phyloP scores from a whole-genome alignment of 768 basidiomycete species.

The Lentinula lateritia region DNA sequence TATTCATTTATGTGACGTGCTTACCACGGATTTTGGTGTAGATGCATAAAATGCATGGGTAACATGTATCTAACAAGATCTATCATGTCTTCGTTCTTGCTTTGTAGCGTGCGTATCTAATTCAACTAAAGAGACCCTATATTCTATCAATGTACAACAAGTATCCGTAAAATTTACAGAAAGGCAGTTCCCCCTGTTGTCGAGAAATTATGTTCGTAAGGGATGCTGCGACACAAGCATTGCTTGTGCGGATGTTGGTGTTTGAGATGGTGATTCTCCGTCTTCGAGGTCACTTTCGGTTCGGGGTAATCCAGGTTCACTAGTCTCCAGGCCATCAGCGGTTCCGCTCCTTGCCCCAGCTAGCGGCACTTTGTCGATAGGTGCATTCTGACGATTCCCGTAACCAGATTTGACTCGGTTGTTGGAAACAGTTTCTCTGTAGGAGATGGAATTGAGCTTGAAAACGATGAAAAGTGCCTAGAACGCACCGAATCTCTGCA shows the following conservation, averaged over 20 bases:
- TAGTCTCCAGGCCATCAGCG: constrained; percentile 60
- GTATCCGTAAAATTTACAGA: not conserved
- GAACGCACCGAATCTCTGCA: constrained; percentile 69
- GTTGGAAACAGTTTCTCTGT: constrained; percentile 77
- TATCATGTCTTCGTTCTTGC: no score
- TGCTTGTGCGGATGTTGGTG: constrained; percentile 1
- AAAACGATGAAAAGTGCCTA: constrained; percentile 6
- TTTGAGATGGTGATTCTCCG: constrained; percentile 26
- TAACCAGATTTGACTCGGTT: constrained; percentile 82
- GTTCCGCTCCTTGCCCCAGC: constrained; percentile 65
- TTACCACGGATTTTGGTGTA: not conserved
- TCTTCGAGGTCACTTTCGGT: constrained; percentile 38
- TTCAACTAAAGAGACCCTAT: not conserved
- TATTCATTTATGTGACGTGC: not conserved
- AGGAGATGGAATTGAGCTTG: constrained; percentile 6
- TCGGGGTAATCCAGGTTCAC: constrained; percentile 42
- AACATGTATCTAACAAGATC: not conserved
- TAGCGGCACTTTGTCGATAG: constrained; percentile 68
- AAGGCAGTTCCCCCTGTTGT: not conserved
- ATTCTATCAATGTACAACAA: not conserved
- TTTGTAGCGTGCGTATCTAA: not conserved
- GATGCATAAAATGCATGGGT: constrained; percentile 7
- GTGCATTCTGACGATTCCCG: constrained; percentile 47
- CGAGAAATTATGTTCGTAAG: not conserved
- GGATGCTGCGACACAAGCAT: not conserved